Percentiles rank a stretch among this genome's conserved stretches.
These are phyloP conservation scores for Papiliotrema terrestris DNA, from an alignment of 1,284 basidiomycete species.

Conservation along the genomic window DNA sequence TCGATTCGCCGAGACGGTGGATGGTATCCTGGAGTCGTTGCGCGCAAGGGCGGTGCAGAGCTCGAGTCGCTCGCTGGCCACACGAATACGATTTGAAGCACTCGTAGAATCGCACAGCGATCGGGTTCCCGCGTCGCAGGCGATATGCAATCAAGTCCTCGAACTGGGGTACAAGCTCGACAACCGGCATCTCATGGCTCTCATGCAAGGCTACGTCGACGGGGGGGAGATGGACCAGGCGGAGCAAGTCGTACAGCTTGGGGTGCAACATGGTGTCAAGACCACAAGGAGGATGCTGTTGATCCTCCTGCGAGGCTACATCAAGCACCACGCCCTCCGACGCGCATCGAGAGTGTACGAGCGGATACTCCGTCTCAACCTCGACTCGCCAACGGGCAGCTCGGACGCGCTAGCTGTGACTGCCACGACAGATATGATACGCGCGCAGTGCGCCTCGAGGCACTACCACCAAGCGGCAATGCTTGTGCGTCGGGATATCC, in stretches of 20 bases:
- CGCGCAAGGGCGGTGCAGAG: not conserved
- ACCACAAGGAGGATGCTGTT: slow-evolving; percentile 10
- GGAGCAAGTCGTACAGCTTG: slow-evolving; percentile 25
- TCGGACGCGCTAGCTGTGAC: not conserved
- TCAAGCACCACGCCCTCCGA: not conserved
- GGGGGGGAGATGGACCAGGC: slow-evolving; percentile 34
- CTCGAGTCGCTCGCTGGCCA: not conserved
- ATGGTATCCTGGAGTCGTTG: not conserved
- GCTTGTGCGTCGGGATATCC: not conserved
- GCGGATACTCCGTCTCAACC: not conserved
- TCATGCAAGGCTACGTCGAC: slow-evolving; percentile 36
- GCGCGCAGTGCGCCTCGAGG: not conserved
- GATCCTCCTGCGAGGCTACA: not conserved
- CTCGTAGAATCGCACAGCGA: not conserved
- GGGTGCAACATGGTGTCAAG: slow-evolving; percentile 8
- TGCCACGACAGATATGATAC: not conserved
- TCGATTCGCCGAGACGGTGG: not conserved
- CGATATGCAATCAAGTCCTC: slow-evolving; percentile 34
- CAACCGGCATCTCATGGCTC: slow-evolving; percentile 27
- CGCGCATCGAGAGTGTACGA: not conserved
- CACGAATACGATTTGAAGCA: slow-evolving; percentile 9
- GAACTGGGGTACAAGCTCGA: slow-evolving; percentile 34
- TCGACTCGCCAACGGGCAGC: not conserved
- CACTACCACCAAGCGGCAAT: not conserved
- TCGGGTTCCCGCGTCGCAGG: slow-evolving; percentile 18